phyloP scores from a whole-genome alignment of 2,329 filamentous ascomycete genomes.

The Fusarium miscanthi region DNA sequence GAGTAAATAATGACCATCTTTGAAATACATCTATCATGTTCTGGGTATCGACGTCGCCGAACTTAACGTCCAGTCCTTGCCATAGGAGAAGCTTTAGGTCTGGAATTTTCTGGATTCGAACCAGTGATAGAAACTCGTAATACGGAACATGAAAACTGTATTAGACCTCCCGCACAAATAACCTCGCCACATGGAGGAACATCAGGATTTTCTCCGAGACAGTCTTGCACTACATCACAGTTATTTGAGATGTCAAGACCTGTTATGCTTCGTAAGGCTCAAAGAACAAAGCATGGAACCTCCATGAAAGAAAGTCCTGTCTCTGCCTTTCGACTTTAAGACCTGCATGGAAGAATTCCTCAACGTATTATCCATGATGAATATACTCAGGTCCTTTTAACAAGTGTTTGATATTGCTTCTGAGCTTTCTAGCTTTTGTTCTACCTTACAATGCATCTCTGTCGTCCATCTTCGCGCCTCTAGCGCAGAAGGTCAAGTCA shows the following conservation, averaged over 20 bases:
- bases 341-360: not conserved
- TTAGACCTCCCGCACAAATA: not conserved
- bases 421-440: constrained; percentile 8
- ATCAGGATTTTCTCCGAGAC: constrained; percentile 1
- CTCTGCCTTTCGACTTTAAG: not conserved
- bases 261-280: not conserved
- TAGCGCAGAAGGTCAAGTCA: constrained; percentile 29
- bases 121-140: not conserved
- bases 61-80: not conserved
- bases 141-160: not conserved
- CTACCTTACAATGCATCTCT: constrained; percentile 22
- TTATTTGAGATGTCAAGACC: not conserved
- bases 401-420: constrained; percentile 19
- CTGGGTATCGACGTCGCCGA: not conserved
- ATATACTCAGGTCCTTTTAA: not conserved
- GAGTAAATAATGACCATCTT: not conserved
- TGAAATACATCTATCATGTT: not conserved
- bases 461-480: constrained; percentile 30
- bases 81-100: not conserved
- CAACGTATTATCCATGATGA: not conserved
- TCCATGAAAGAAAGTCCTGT: not conserved
- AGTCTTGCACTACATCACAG: not conserved
- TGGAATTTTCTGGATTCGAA: not conserved
- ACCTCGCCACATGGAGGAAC: not conserved
- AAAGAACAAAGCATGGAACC: not conserved